phyloP scores from a whole-genome alignment of 495 filamentous ascomycete species.

The Wilcoxina mikolae region DNA sequence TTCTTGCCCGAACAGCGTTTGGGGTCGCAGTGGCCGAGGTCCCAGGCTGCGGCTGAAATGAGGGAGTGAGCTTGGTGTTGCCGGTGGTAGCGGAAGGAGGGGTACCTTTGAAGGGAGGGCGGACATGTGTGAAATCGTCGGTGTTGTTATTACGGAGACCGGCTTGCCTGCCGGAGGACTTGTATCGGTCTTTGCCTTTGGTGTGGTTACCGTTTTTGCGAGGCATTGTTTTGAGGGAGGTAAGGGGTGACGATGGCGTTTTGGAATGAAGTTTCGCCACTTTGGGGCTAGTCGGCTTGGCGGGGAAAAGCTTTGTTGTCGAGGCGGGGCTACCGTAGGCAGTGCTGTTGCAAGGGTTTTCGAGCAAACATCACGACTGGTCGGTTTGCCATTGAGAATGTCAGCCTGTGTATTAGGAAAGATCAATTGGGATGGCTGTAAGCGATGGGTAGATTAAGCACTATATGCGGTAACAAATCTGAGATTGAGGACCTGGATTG shows the following conservation, averaged over 20 bases:
- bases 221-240: conserved; percentile 14
- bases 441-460: no score
- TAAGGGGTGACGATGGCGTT: not conserved
- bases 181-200: conserved; percentile 15
- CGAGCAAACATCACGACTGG: no score
- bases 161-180: not conserved
- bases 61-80: not conserved
- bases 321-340: no score
- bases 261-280: not conserved
- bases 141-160: not conserved
- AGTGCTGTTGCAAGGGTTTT: no score
- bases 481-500: no score
- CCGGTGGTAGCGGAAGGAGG: not conserved
- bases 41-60: conserved; percentile 89
- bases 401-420: no score
- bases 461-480: no score
- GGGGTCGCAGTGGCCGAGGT: conserved; percentile 91
- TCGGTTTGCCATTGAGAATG: no score
- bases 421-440: no score
- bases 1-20: conserved; percentile 93
- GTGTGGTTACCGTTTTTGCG: conserved; percentile 27
- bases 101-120: conserved; percentile 26
- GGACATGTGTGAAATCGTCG: conserved; percentile 8
- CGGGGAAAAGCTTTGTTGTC: not conserved
- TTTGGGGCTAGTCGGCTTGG: conserved; percentile 1